These are phyloP conservation scores for Ceratocystiopsis brevicomis DNA, from an alignment of 2,329 filamentous ascomycete species.

Conservation along the genomic window DNA sequence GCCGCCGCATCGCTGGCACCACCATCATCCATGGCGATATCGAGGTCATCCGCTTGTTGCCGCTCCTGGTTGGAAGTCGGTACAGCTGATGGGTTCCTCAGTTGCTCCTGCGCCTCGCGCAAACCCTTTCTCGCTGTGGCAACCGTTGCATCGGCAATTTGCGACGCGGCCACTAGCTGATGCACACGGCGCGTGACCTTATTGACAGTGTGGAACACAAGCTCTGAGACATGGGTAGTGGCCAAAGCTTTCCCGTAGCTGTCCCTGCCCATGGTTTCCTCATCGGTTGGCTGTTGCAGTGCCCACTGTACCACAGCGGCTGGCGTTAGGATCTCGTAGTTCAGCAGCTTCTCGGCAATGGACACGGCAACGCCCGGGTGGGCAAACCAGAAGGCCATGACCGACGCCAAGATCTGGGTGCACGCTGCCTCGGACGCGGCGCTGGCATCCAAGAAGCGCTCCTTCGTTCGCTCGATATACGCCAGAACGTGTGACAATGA, in stretches of 20 bases:
- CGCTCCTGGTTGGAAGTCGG: not conserved
- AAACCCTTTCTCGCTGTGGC: constrained; percentile 8
- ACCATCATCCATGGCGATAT: constrained; percentile 20
- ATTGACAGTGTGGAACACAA: constrained; percentile 69
- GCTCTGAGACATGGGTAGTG: constrained; percentile 66
- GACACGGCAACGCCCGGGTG: constrained; percentile 83
- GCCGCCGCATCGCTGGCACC: constrained; percentile 1
- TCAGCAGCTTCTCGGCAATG: constrained; percentile 90
- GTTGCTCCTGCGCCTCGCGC: constrained; percentile 18
- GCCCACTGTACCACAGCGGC: constrained; percentile 80
- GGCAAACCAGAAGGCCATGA: constrained; percentile 82
- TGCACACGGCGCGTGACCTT: constrained; percentile 80
- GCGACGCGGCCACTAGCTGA: constrained; percentile 43
- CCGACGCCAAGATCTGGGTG: constrained; percentile 73
- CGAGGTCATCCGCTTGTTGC: constrained; percentile 12
- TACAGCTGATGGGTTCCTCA: constrained; percentile 17
- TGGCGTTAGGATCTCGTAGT: constrained; percentile 86
- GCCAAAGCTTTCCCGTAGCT: constrained; percentile 32
- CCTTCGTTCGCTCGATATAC: constrained; percentile 87
- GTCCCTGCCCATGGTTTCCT: constrained; percentile 23
- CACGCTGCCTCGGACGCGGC: constrained; percentile 56
- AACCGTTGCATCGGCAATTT: constrained; percentile 14
- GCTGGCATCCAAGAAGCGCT: constrained; percentile 64
- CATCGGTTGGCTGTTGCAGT: constrained; percentile 35
- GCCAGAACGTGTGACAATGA: constrained; percentile 90